A percentile compares a stretch with the other conserved stretches of the same genome.
phyloP scores from a whole-genome alignment of 208 protist genomes.

The Hexamita inflata region DNA sequence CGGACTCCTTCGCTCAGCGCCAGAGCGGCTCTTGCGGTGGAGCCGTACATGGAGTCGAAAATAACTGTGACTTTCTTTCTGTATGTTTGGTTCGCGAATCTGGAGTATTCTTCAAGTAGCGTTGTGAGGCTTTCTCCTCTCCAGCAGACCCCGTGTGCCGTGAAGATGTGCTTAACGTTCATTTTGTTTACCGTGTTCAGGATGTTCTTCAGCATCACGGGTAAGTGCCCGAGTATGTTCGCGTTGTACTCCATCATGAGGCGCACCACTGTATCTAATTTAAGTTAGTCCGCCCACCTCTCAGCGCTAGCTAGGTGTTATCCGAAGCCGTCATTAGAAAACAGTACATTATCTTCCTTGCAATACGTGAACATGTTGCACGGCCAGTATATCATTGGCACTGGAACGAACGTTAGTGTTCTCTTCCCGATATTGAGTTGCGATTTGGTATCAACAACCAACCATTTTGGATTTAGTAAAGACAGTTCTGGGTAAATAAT shows the following conservation, averaged over 20 bases:
- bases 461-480: not conserved
- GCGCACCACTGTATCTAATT: not conserved
- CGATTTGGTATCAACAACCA: slow-evolving; percentile 9
- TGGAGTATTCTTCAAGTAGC: not conserved
- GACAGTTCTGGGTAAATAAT: too few relatives aligned
- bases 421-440: slow-evolving; percentile 9
- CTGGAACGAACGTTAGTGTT: slow-evolving; percentile 13
- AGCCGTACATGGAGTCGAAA: slow-evolving; percentile 18
- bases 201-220: not conserved
- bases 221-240: slow-evolving; percentile 5
- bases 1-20: not conserved
- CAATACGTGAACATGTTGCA: slow-evolving; percentile 2
- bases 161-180: not conserved
- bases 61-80: slow-evolving; percentile 9
- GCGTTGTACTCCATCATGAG: slow-evolving; percentile 3
- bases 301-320: not conserved
- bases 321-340: slow-evolving; percentile 17
- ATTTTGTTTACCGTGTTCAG: not conserved
- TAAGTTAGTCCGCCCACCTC: slow-evolving; percentile 6
- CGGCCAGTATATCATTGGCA: slow-evolving; percentile 14
- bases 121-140: not conserved
- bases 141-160: slow-evolving; percentile 14
- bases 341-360: slow-evolving; percentile 1
- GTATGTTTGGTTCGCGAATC: not conserved
- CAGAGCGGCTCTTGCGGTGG: not conserved